Evolutionary conservation across 306 rosid genomes (phyloP).

Genomic region (Trifolium fragiferum): DNA sequence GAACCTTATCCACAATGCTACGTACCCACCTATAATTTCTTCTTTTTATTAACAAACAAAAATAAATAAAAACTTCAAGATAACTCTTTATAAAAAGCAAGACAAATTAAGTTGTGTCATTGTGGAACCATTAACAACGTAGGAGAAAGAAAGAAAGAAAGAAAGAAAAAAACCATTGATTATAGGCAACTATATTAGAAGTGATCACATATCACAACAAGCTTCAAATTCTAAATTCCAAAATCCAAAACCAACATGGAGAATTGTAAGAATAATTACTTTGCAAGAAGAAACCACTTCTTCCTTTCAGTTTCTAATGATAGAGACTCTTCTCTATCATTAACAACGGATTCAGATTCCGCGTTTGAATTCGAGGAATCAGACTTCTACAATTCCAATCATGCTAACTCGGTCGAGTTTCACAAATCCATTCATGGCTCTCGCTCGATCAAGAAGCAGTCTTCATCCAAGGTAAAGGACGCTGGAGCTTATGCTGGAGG

Average conservation of each 20-base stretch:
- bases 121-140: background rate
- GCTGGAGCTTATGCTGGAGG: background rate
- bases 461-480: background rate
- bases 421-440: background rate
- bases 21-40: background rate
- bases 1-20: conserved; percentile 14
- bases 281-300: conserved; percentile 1
- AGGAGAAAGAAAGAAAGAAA: background rate
- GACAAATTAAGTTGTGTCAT: background rate
- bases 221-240: background rate
- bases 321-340: background rate
- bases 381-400: background rate
- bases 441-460: background rate
- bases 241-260: background rate
- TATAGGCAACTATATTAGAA: background rate
- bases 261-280: background rate
- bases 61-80: background rate
- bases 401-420: background rate
- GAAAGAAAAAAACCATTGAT: background rate
- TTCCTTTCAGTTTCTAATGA: background rate
- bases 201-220: background rate
- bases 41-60: background rate
- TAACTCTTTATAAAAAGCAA: conserved; percentile 8
- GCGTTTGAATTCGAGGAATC: background rate
- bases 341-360: background rate